Conservation (phyloP, 1,139 yeast genomes). For the Suhomyces maxii region DNA sequence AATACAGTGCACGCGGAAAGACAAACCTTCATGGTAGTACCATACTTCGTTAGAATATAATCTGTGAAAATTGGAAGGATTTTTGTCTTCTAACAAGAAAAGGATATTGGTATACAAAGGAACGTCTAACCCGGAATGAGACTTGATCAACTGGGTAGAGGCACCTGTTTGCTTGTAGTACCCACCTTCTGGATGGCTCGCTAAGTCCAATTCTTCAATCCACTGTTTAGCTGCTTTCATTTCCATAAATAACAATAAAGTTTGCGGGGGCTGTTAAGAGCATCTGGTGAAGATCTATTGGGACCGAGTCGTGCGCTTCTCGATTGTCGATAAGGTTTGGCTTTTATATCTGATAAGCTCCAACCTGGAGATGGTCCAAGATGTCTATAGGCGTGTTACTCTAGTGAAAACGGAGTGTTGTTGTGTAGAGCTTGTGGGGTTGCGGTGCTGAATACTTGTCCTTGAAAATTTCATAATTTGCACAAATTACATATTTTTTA, state of each 20-base stretch:
- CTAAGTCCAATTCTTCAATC: neutral
- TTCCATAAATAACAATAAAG: neutral
- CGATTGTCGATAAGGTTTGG: no score
- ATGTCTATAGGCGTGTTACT: no score
- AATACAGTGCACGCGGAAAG: slow-evolving; percentile 1
- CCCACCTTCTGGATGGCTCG: slow-evolving; percentile 1
- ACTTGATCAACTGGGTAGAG: neutral
- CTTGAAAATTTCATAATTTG: no score
- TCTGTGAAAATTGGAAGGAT: neutral
- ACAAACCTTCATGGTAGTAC: slow-evolving; percentile 1
- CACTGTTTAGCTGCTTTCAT: neutral
- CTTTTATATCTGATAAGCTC: no score
- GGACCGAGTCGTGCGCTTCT: no score
- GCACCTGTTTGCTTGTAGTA: neutral
- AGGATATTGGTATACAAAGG: slow-evolving; percentile 1
- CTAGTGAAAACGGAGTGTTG: no score
- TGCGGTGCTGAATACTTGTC: no score
- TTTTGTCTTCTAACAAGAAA: neutral
- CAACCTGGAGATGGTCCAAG: no score
- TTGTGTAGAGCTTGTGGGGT: no score
- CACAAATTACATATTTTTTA: no score
- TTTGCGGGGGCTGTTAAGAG: no score
- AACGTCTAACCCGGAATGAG: neutral
- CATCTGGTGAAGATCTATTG: no score
- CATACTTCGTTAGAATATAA: neutral